Base-by-base conservation (phyloP, 345 rosid genomes). In the Populus alba region DNA sequence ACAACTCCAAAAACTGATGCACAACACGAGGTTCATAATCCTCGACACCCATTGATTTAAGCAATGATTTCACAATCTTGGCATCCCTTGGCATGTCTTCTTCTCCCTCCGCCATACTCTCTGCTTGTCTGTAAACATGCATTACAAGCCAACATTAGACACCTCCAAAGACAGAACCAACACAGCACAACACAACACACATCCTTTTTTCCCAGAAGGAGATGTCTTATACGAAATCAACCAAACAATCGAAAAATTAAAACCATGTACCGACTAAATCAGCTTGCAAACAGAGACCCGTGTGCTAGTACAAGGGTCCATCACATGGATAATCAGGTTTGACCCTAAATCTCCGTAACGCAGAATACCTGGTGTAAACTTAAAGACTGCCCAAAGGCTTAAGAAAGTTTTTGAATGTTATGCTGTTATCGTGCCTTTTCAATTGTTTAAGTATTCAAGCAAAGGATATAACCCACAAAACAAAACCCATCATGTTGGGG, bases 41-140 rank as follows among this genome's bases (percentile, higher is more conserved):
- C 77, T 95, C 98, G 0, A 93, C 94, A 25, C 98, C 97, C 98
- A 93, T 95, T 3, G 96, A 95, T 74, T 91, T 92, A 11, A 95
- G 92, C 73, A 95, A 85, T 20, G 95, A 86, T 47, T 87, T 91
- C 25, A 95, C 97, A 69, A 90, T 90, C 86, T 88, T 92, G 5
- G 98, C 99, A 74, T 94, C 99, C 77, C 97, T 94, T 6, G 98
- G 98, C 85, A 91, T 1, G 61, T 89, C 90, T 76, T 71, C 82
- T 62, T 80, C 83, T 75, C 79, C 78, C 65, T 74, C 82, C 5
- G 72, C 79, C 83, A 80, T 80, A 31, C 45, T 76, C 39, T 39
- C 6, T 18, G 65, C 37, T 25, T 11, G 59, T 62, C 39, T 5
- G 29, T 7, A 39, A 33, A 17, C 39, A 49, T 38, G 27, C 0